Percentiles rank a stretch among this genome's conserved stretches.
These are phyloP conservation scores for Malus hybrid DNA, from an alignment of 331 rosid species.

Conservation along the genomic window DNA sequence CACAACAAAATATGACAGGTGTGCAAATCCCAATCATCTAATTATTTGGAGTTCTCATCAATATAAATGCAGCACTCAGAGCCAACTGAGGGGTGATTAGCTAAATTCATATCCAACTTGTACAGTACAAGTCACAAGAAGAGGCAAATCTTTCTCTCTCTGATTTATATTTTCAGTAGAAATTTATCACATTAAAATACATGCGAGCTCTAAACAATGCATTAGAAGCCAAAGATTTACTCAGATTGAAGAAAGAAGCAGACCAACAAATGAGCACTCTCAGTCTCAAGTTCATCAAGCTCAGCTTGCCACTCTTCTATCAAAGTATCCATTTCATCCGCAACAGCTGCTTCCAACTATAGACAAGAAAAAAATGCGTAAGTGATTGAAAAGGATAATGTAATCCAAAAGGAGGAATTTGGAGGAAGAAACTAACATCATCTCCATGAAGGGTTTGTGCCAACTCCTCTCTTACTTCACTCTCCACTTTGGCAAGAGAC, in stretches of 20 bases:
- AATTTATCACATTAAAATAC: background rate
- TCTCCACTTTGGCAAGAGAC: conserved; percentile 80
- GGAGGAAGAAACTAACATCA: conserved; percentile 56
- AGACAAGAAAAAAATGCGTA: conserved; percentile 25
- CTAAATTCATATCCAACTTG: background rate
- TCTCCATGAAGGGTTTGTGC: conserved; percentile 54
- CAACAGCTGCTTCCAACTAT: conserved; percentile 81
- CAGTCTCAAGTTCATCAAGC: conserved; percentile 86
- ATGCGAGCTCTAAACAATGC: conserved; percentile 3
- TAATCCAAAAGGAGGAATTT: conserved; percentile 3
- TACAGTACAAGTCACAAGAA: background rate
- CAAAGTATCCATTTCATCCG: conserved; percentile 66
- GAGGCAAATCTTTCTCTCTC: background rate
- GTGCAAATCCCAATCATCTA: background rate
- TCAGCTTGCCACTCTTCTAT: conserved; percentile 75
- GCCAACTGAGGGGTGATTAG: background rate
- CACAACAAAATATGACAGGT: background rate
- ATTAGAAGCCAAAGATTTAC: conserved; percentile 12
- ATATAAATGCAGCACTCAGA: background rate
- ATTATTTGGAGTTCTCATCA: background rate
- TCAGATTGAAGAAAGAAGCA: conserved; percentile 33
- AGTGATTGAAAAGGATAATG: conserved; percentile 8
- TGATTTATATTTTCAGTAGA: background rate
- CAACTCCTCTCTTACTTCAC: conserved; percentile 85
- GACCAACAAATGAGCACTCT: conserved; percentile 82